Base-by-base conservation (phyloP, 2,329 filamentous ascomycete genomes). In the Trichoderma sp. region DNA sequence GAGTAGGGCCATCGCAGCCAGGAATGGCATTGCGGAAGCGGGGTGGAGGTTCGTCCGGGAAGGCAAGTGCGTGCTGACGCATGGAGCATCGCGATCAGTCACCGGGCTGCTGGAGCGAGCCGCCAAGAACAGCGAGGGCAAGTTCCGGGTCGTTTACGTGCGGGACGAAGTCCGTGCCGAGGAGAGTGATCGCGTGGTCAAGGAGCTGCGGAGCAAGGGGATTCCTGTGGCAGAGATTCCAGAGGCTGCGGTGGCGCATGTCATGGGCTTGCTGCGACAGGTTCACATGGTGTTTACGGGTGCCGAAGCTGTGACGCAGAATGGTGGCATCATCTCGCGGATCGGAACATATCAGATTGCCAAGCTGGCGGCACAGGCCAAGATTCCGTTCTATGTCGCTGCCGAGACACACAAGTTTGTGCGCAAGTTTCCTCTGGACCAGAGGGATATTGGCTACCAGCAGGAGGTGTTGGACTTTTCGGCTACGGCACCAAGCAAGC, bases 341-440 rank as follows among this genome's bases (percentile, higher is more conserved):
- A 88, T 98, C 83, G 95, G 95, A 67, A 90, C 88, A 3, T 95
- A 93, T 76, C 94, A 97, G 83, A 91, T 98, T 76, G 95, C 93
- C 2, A 85, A 94, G 76, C 84, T 98, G 67, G 94, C 95, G 6
- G 91, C 91, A 77, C 80, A 82, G 32, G 85, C 85, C 58, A 89
- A 91, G 51, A 91, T 93, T 74, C 92, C 92, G 0, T 93, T 98
- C 76, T 97, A 97, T 78, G 94, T 97, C 21, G 94, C 96, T 6
- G 92, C 92, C 1, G 96, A 99, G 84, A 97, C 93, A 77, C 96
- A 99, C 85, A 99, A 99, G 83, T 98, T 99, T 79, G 94, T 97
- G 60, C 88, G 94, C 77, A 87, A 96, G 70, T 96, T 95, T 77
- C 93, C 95, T 1, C 84, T 96, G 26, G 90, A 91, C 74, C 94